Evolutionary conservation across 805 yeast genomes (phyloP).

Genomic region (Starmera quercuum): DNA sequence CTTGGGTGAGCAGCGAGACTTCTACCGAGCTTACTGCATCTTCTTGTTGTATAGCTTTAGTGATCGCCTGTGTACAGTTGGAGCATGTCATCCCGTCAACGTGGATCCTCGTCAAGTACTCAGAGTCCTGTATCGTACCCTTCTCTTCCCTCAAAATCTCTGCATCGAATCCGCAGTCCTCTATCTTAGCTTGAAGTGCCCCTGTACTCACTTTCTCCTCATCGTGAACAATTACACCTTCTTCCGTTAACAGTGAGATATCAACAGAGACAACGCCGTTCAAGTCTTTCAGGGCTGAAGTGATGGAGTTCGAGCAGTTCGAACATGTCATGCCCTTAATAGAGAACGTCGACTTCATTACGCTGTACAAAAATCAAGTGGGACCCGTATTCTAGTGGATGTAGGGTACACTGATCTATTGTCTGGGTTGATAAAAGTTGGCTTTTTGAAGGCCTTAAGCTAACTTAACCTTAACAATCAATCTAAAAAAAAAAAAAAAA

Average conservation of each 20-base stretch:
- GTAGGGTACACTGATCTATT: no score
- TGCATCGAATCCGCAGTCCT: constrained; percentile 42
- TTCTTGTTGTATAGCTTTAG: constrained; percentile 39
- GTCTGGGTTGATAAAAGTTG: no score
- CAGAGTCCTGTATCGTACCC: no score
- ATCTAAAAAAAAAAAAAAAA: no score
- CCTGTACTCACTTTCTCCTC: constrained; percentile 18
- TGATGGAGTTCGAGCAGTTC: constrained; percentile 66
- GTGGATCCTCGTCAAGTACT: background rate
- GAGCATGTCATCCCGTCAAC: constrained; percentile 79
- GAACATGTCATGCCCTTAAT: constrained; percentile 83
- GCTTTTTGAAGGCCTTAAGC: no score
- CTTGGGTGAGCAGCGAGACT: constrained; percentile 72
- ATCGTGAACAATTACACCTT: constrained; percentile 51
- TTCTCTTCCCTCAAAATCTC: background rate
- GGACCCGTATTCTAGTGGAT: no score
- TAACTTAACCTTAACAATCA: no score
- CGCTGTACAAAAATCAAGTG: no score
- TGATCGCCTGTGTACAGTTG: constrained; percentile 65
- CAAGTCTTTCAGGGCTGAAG: constrained; percentile 39
- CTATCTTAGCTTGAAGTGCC: constrained; percentile 44
- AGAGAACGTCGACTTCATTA: background rate
- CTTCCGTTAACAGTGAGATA: constrained; percentile 72
- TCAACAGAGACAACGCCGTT: constrained; percentile 46
- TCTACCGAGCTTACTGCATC: constrained; percentile 46